Evolutionary conservation across 768 basidiomycete genomes (phyloP), one percentile per base, ranked within the genome.

Genomic region (Nidularia sp.): DNA sequence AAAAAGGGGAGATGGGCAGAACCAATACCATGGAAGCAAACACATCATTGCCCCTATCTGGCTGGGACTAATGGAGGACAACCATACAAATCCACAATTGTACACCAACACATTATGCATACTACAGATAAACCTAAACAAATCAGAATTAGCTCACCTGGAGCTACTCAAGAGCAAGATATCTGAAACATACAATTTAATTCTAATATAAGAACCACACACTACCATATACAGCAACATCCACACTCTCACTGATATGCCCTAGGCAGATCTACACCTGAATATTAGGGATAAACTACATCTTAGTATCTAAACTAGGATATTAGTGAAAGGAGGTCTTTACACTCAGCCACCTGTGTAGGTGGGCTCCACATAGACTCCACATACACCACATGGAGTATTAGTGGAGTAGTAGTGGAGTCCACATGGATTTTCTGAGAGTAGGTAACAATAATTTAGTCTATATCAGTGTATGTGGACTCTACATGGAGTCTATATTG

Each of bases 151-250:
- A 12, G 61, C 53, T 0, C 60, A 63, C 1, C 51, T 53, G 1
- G 55, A 63, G n/a, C 34, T 61, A 0, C 34, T 53, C 22, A 61
- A 61, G 48, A 45, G 47, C 5, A 9, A 31, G 1, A 41, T 50
- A 10, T 6, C 18, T 0, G 34, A 48, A 0, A 36, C 59, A 0
- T 59, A 50, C 47, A 60, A 63, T 31, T 10, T 63, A 0, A 45
- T 63, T 0, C 53, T 63, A 2, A 22, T 60, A 10, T 60, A 63
- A n/a, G 62, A 63, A 34, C 60, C 62, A 0, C 50, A 53, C 32
- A 42, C 56, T 18, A 61, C 45, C 3, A 48, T 39, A 2, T 50
- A 49, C 35, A 55, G 48, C 8, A 18, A 56, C 34, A 60, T 63
- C 1, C 34, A 49, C 1, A 62, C 60, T 0, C 63, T 60, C 3